Base-by-base conservation (phyloP, 176 grass and related monocot species). In the Sorghum bicolor region DNA sequence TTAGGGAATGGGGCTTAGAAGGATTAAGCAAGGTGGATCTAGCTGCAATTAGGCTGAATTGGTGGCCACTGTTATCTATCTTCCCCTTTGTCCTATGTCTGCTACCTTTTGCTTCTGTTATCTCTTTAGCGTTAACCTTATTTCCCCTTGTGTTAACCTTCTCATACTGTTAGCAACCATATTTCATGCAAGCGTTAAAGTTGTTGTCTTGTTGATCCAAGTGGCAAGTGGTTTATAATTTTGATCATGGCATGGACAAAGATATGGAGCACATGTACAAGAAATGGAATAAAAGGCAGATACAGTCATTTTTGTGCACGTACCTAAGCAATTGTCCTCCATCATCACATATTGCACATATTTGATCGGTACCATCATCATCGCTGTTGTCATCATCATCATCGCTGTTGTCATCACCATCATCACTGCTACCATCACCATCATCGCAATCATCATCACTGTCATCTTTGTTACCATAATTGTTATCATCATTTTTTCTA, bases 271-370 rank as follows among this genome's bases (percentile, higher is more conserved):
- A 64, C 61, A 64, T 28, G 26, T 64, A 64, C 24, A 64, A 16
- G 26, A 64, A 64, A 64, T 64, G 26, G 50, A 67, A 64, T 47
- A 20, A 52, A 15, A 31, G 20, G 20, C 64, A 55, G 3, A 61
- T 25, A 55, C 6, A n/a, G 28, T 66, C 32, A 31, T 3, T 11
- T 43, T 50, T 52, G 31, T 52, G 29, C 13, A 33, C 55, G 45
- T 88, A 94, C 92, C 83, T 72, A 43, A 94, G 73, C 75, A 94
- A 84, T 6, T 84, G 38, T 40, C 92, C 88, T 33, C 92, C 92
- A 60, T 94, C 86, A 63, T 94, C 92, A 83, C 92, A 94, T 83
- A 94, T 83, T 2, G 74, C 80, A 72, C 92, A 94, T 71, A 91
- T 75, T 65, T 64, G 55, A 75, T 94, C 88, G 31, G 79, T 83